Conservation (phyloP, 371 early-diverging fungal species). For the Mortierella sp. region DNA sequence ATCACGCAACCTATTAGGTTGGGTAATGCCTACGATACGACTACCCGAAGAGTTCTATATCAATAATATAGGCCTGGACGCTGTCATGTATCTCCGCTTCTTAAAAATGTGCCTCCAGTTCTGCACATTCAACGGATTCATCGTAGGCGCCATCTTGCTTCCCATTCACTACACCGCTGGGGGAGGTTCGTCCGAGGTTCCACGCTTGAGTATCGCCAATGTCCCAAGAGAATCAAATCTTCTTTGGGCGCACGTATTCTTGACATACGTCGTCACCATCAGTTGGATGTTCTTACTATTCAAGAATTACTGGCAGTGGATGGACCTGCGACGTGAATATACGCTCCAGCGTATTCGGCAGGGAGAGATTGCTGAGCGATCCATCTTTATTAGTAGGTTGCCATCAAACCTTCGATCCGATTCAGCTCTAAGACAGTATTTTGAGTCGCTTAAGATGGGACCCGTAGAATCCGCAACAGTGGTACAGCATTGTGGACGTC, state of each 20-base stretch:
- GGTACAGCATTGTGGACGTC: constrained; percentile 55
- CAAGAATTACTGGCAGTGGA: constrained; percentile 70
- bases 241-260: constrained; percentile 66
- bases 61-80: constrained; percentile 70
- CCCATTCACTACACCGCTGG: constrained; percentile 65
- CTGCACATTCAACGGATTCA: constrained; percentile 59
- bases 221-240: constrained; percentile 58
- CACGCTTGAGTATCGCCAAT: constrained; percentile 61
- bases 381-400: constrained; percentile 59
- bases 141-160: constrained; percentile 64
- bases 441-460: constrained; percentile 62
- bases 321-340: constrained; percentile 61
- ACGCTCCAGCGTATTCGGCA: constrained; percentile 54
- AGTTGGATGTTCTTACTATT: constrained; percentile 70
- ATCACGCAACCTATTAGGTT: constrained; percentile 55
- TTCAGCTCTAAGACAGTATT: constrained; percentile 57
- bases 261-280: constrained; percentile 59
- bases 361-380: constrained; percentile 56
- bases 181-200: constrained; percentile 21
- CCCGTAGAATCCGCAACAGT: constrained; percentile 61
- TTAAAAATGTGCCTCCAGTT: constrained; percentile 75
- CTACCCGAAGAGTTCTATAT: constrained; percentile 65
- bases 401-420: constrained; percentile 61
- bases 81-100: constrained; percentile 77
- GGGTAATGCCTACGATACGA: constrained; percentile 56